Base-by-base conservation (phyloP, 257 asterid genomes). In the Perilla frutescens region DNA sequence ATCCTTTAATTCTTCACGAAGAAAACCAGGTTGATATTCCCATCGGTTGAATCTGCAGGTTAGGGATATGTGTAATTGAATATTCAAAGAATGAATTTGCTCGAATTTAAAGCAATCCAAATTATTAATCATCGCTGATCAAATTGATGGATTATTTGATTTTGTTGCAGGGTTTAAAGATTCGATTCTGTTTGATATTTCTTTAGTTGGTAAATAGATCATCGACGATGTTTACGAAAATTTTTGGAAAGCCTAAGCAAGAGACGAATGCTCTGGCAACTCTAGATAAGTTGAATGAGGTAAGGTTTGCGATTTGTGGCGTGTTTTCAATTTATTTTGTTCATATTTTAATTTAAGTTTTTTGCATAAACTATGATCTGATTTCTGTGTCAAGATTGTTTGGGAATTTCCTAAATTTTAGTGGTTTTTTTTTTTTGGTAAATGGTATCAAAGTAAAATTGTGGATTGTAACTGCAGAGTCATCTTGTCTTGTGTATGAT, bases 261-360 rank as follows among this genome's bases (percentile, higher is more conserved):
- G 90, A 90, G 75, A 49, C 88, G 6, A 83, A 78, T 86, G 88
- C 96, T 79, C 83, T 88, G 69, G 87, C 89, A 51, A 90, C 94
- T 62, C 71, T 89, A 40, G 96, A 87, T 80, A 89, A 89, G 86
- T 65, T 89, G 62, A 87, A 84, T 37, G 96, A 89, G 96, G 96
- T 87, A 79, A 43, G 45, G 13, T 20, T n/a, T 62, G 40, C 56
- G 64, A 68, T 83, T 51, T 44, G 70, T 55, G 11, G 20, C 10
- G 56, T n/a, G 8, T 56, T 74, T 14, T 44, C 55, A 3, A 31
- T 49, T n/a, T 56, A 29, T 51, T 7, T 9, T 47, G 45, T 14
- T 40, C 14, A 1, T 57, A 65, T 49, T 31, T 5, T n/a, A 8
- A 8, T 49, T 57, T 67, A 37, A 15, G 37, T n/a, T 48, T 53